Conservation (phyloP, 2,329 filamentous ascomycete species). For the Diaporthe citriasiana region DNA sequence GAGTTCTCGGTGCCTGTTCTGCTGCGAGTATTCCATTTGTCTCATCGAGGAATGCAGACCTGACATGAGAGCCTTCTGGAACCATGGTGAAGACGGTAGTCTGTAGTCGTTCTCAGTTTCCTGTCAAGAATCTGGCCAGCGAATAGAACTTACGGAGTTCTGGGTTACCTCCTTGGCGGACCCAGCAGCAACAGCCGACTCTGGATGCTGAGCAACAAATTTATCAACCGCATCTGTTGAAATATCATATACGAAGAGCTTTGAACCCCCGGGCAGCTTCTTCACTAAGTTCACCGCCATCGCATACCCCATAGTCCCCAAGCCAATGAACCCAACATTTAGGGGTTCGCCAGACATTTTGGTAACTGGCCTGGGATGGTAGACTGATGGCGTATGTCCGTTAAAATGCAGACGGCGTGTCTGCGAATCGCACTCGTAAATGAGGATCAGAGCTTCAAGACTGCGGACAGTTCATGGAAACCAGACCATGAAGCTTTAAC, state of each 20-base stretch:
- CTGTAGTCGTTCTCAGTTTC: constrained; percentile 53
- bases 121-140: neutral
- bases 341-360: constrained; percentile 15
- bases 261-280: constrained; percentile 72
- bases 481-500: neutral
- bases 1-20: constrained; percentile 60
- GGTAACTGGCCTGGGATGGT: neutral
- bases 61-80: constrained; percentile 76
- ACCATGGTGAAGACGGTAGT: constrained; percentile 76
- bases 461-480: neutral
- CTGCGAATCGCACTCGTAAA: constrained; percentile 35
- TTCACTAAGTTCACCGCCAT: constrained; percentile 78
- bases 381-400: constrained; percentile 42
- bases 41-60: constrained; percentile 66
- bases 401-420: constrained; percentile 51
- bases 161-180: constrained; percentile 73
- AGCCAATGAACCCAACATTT: constrained; percentile 64
- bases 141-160: constrained; percentile 67
- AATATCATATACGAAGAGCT: constrained; percentile 73
- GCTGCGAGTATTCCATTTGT: constrained; percentile 64
- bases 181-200: constrained; percentile 59
- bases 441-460: constrained; percentile 40
- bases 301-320: constrained; percentile 66
- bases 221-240: constrained; percentile 67
- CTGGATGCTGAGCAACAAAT: constrained; percentile 65